Conservation (phyloP, 2,329 filamentous ascomycete genomes). For the Neurospora crassa region DNA sequence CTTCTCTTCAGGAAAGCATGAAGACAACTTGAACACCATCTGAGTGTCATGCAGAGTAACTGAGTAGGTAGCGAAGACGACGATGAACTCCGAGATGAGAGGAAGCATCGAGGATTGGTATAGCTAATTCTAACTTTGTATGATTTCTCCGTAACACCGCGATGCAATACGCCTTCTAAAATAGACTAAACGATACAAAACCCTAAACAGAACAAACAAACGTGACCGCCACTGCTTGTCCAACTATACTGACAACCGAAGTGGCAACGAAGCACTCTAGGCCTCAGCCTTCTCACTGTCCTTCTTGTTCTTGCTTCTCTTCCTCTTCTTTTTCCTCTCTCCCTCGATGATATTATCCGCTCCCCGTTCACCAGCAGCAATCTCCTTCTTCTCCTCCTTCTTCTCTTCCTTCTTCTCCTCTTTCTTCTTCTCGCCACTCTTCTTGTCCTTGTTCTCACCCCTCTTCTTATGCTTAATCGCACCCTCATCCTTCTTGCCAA, state of each 20-base stretch:
- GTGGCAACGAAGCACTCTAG: background rate
- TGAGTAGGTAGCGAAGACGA: background rate
- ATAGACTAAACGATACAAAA: background rate
- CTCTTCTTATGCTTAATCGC: slow-evolving; percentile 10
- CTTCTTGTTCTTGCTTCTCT: slow-evolving; percentile 27
- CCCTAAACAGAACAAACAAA: background rate
- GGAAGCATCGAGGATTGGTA: background rate
- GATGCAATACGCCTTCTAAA: background rate
- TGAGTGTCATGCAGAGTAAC: background rate
- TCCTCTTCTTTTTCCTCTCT: slow-evolving; percentile 22
- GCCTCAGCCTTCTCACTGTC: slow-evolving; percentile 20
- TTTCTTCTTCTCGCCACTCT: slow-evolving; percentile 17
- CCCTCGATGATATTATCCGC: slow-evolving; percentile 16
- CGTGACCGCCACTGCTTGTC: background rate
- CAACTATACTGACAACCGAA: background rate
- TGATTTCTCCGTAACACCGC: background rate
- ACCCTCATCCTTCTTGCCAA: slow-evolving; percentile 21
- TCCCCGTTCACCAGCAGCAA: background rate
- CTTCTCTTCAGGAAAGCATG: background rate
- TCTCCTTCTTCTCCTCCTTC: slow-evolving; percentile 18
- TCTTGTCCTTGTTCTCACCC: slow-evolving; percentile 7
- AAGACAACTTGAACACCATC: background rate
- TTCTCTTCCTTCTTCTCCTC: slow-evolving; percentile 20
- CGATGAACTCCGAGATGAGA: background rate
- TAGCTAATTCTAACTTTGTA: background rate